Conservation (phyloP, 371 early-diverging fungal species). For the Syncephalis fuscata region DNA sequence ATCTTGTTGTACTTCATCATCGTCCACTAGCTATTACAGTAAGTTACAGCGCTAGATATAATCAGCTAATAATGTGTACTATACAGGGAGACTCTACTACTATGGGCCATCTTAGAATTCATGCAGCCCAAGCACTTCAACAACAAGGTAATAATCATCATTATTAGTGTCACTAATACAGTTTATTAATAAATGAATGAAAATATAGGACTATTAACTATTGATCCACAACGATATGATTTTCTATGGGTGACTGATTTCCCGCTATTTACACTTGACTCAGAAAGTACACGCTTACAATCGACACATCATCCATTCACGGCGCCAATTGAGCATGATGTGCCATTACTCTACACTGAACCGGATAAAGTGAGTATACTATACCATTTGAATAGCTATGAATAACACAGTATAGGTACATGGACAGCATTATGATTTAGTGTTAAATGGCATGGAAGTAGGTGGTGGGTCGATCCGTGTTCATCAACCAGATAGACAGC, state of each 20-base stretch:
- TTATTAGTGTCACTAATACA: not conserved
- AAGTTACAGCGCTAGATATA: not conserved
- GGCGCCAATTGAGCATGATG: conserved; percentile 53
- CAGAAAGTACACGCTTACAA: conserved; percentile 12
- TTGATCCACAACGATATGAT: conserved; percentile 29
- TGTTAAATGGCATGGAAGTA: conserved; percentile 81
- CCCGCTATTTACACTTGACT: conserved; percentile 66
- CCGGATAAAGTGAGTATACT: conserved; percentile 19
- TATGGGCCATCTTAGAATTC: conserved; percentile 53
- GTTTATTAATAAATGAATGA: not conserved
- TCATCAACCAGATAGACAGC: conserved; percentile 63
- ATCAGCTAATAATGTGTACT: not conserved
- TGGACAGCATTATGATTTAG: conserved; percentile 81
- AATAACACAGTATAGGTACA: conserved; percentile 22
- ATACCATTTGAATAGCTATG: not conserved
- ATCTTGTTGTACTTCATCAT: not conserved
- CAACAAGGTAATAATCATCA: conserved; percentile 20
- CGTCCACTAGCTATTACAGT: not conserved
- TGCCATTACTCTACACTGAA: conserved; percentile 31
- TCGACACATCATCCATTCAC: conserved; percentile 91
- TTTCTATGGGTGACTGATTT: conserved; percentile 85
- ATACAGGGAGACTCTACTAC: conserved; percentile 53
- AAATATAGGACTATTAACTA: conserved; percentile 16
- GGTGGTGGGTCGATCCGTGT: conserved; percentile 87
- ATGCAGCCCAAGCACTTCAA: conserved; percentile 31